Evolutionary conservation across 176 grass and related monocot genomes (phyloP).

Genomic region (Triticum turgidum): DNA sequence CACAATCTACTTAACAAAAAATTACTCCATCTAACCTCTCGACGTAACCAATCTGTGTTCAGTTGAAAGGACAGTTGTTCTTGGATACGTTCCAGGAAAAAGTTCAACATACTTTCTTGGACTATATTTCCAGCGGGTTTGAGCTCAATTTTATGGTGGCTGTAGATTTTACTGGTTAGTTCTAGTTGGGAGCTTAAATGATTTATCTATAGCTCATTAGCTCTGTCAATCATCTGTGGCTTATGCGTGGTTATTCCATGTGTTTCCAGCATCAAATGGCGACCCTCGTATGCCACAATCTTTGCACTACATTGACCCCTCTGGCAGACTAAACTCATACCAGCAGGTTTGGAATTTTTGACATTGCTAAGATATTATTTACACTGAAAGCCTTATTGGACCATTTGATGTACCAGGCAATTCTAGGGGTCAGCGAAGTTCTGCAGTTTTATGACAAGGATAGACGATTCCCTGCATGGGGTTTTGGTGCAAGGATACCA

Average conservation of each 20-base stretch:
- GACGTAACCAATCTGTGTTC: constrained; percentile 14
- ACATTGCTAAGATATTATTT: background rate
- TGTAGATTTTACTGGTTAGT: constrained; percentile 92
- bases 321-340: constrained; percentile 85
- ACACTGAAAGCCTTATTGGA: background rate
- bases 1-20: background rate
- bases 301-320: constrained; percentile 92
- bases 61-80: constrained; percentile 91
- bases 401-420: constrained; percentile 52
- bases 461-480: constrained; percentile 82
- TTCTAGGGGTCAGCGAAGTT: constrained; percentile 81
- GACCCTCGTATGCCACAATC: constrained; percentile 69
- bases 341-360: constrained; percentile 59
- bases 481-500: constrained; percentile 73
- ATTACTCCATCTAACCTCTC: background rate
- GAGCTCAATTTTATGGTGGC: constrained; percentile 99
- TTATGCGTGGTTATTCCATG: background rate
- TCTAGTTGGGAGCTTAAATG: constrained; percentile 4
- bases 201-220: background rate
- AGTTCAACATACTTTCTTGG: constrained; percentile 91
- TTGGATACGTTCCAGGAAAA: constrained; percentile 76
- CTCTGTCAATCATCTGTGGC: background rate
- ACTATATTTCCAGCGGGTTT: constrained; percentile 95
- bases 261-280: constrained; percentile 85
- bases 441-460: constrained; percentile 93